Conservation (phyloP, 2,329 filamentous ascomycete genomes). For the Pyrenophora graminea region DNA sequence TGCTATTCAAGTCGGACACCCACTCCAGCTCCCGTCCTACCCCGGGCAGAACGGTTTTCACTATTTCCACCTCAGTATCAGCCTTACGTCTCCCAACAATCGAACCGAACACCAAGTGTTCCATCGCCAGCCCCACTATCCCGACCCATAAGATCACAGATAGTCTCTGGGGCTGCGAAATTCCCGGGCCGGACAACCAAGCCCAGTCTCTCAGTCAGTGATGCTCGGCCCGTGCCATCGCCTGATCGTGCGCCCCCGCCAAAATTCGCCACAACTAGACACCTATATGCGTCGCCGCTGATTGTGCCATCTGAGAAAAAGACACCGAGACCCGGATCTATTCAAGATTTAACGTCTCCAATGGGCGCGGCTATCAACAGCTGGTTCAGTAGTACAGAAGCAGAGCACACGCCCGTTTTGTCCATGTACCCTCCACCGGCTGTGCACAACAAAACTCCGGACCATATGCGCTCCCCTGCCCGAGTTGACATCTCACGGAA, state of each 20-base stretch:
- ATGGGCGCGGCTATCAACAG: constrained; percentile 22
- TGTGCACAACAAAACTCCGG: constrained; percentile 9
- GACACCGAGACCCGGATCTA: background rate
- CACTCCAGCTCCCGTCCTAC: constrained; percentile 9
- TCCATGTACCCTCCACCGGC: constrained; percentile 10
- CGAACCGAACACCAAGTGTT: background rate
- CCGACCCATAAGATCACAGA: constrained; percentile 1
- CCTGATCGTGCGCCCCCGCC: no score
- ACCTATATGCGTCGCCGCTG: constrained; percentile 4
- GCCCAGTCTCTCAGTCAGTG: background rate
- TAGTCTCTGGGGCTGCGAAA: background rate
- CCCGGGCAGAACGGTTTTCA: constrained; percentile 9
- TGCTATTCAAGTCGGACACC: constrained; percentile 10
- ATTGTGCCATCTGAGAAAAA: background rate
- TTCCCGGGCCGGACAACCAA: background rate
- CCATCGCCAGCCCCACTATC: constrained; percentile 1
- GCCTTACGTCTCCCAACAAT: background rate
- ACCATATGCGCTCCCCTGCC: background rate
- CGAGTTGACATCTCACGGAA: background rate
- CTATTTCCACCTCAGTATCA: constrained; percentile 11
- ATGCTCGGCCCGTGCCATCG: background rate
- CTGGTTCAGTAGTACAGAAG: constrained; percentile 12
- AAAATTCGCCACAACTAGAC: background rate
- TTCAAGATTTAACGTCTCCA: constrained; percentile 15
- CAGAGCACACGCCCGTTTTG: background rate